These are phyloP conservation scores for Datura wrightii DNA, from an alignment of 257 asterid genomes.

Conservation along the genomic window DNA sequence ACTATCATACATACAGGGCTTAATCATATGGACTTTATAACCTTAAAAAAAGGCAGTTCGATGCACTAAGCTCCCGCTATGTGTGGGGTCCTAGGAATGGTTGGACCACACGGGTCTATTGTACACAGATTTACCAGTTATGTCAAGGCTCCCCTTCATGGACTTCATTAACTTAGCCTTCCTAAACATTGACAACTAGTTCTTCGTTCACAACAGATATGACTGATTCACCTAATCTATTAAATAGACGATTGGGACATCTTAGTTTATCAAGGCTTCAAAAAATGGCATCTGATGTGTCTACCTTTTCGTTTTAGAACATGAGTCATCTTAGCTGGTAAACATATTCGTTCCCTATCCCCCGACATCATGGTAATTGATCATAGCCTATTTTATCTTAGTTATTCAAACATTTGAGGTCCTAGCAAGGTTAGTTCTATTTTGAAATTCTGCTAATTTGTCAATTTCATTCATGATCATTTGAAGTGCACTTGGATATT, in stretches of 20 bases:
- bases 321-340: background rate
- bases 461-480: slow-evolving; percentile 10
- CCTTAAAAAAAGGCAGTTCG: no score
- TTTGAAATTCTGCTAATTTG: background rate
- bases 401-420: slow-evolving; percentile 13
- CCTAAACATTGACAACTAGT: background rate
- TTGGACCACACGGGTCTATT: no score
- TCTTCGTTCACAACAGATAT: background rate
- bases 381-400: background rate
- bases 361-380: background rate
- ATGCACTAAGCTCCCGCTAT: no score
- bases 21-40: background rate
- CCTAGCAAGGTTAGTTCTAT: background rate
- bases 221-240: background rate
- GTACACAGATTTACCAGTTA: no score
- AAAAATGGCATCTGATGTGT: background rate
- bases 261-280: slow-evolving; percentile 3
- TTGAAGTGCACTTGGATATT: slow-evolving; percentile 15
- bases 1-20: background rate
- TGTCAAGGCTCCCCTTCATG: no score
- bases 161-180: background rate
- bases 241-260: background rate
- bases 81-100: background rate
- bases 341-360: background rate
- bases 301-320: background rate